These are phyloP conservation scores for Ophiostoma piceae DNA, from an alignment of 2,329 filamentous ascomycete genomes.

Conservation along the genomic window DNA sequence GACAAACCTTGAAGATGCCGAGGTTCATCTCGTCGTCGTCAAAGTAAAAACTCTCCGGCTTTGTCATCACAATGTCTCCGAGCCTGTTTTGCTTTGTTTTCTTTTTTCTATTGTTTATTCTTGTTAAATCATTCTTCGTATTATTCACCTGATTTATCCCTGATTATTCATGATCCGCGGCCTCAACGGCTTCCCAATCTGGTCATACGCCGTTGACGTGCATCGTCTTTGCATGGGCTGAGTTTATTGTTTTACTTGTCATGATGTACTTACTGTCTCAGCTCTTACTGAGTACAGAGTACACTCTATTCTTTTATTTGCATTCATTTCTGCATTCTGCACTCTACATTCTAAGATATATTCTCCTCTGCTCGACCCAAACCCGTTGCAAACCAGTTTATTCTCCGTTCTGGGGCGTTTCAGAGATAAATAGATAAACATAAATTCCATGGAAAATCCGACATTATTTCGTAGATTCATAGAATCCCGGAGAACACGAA, in stretches of 20 bases:
- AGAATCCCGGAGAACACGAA: neutral
- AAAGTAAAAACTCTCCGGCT: neutral
- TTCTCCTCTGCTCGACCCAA: too few species aligned
- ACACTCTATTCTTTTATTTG: too few species aligned
- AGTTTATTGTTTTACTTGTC: too few species aligned
- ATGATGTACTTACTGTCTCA: too few species aligned
- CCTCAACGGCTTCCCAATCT: neutral
- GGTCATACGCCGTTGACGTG: neutral
- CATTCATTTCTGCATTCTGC: too few species aligned
- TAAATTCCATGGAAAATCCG: neutral
- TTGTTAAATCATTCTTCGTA: neutral
- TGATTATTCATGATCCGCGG: neutral
- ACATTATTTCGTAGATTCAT: neutral
- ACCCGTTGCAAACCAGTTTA: neutral
- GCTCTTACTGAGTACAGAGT: too few species aligned
- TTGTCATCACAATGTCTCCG: neutral
- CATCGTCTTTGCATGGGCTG: neutral
- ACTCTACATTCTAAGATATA: too few species aligned
- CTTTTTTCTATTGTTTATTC: neutral
- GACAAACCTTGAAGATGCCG: neutral
- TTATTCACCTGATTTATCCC: neutral
- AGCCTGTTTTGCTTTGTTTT: neutral
- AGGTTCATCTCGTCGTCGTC: neutral
- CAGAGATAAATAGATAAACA: neutral
- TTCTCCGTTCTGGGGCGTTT: slow-evolving; percentile 6